A percentile compares a stretch with the other conserved stretches of the same genome.
Evolutionary conservation across 2,329 filamentous ascomycete genomes (phyloP).

Genomic region (Fusarium penzigii): DNA sequence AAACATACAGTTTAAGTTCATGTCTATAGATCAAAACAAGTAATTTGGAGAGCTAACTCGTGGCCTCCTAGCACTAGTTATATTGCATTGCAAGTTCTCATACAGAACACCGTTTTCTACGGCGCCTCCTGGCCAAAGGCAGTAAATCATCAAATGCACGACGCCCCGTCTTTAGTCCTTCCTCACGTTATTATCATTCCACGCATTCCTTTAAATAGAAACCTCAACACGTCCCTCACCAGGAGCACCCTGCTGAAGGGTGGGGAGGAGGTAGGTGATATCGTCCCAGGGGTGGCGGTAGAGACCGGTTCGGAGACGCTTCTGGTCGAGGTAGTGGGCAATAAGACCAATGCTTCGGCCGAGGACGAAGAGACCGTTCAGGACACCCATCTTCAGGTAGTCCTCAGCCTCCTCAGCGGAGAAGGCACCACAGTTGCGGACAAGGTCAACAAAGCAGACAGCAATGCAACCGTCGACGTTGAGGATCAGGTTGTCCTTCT

Average conservation of each 20-base stretch:
- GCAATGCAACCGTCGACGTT: constrained; percentile 98
- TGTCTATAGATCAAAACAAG: constrained; percentile 37
- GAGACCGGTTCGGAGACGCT: constrained; percentile 95
- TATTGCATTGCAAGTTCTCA: constrained; percentile 39
- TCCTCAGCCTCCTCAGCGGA: constrained; percentile 95
- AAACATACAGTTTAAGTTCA: constrained; percentile 24
- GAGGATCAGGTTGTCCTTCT: constrained; percentile 99
- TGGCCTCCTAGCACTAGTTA: constrained; percentile 37
- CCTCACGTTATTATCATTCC: constrained; percentile 29
- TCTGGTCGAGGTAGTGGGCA: constrained; percentile 99
- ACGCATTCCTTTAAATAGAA: constrained; percentile 57
- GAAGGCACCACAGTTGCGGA: constrained; percentile 98
- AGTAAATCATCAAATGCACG: constrained; percentile 37
- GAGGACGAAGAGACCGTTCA: constrained; percentile 98
- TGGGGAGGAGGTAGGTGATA: constrained; percentile 91
- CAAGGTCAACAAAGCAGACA: constrained; percentile 96
- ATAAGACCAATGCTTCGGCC: constrained; percentile 98
- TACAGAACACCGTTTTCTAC: constrained; percentile 36
- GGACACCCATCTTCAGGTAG: constrained; percentile 98
- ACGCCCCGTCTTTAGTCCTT: constrained; percentile 30
- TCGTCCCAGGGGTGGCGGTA: constrained; percentile 99
- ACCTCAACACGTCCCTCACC: constrained; percentile 89
- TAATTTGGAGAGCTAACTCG: constrained; percentile 35
- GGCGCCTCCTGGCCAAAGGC: constrained; percentile 28
- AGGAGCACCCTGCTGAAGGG: constrained; percentile 68